phyloP scores from a whole-genome alignment of 805 yeast species.

The Yamadazyma philogaea region DNA sequence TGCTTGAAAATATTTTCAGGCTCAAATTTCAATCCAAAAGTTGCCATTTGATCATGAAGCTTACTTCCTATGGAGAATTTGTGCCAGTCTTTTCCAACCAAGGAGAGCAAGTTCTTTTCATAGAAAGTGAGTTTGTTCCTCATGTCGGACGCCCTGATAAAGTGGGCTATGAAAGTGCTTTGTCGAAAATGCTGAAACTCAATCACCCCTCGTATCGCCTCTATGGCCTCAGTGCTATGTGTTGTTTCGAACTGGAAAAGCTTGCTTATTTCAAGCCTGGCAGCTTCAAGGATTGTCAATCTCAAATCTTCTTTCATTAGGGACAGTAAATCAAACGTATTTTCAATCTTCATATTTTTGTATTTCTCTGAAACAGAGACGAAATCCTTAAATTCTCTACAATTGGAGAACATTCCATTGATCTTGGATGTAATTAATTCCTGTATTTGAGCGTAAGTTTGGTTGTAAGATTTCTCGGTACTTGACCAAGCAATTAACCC shows the following conservation, averaged over 20 bases:
- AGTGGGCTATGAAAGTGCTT: not conserved
- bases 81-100: conserved; percentile 34
- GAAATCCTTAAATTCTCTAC: conserved; percentile 28
- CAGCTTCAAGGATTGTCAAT: conserved; percentile 27
- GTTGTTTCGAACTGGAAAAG: conserved; percentile 16
- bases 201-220: conserved; percentile 1
- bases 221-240: not conserved
- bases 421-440: conserved; percentile 20
- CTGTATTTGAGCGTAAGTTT: conserved; percentile 21
- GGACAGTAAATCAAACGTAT: conserved; percentile 17
- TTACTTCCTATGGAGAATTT: conserved; percentile 52
- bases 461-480: conserved; percentile 25
- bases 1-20: conserved; percentile 35
- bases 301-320: conserved; percentile 37
- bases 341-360: conserved; percentile 14
- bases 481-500: conserved; percentile 29
- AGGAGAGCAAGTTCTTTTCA: conserved; percentile 15
- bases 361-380: conserved; percentile 24
- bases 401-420: conserved; percentile 24
- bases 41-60: conserved; percentile 48
- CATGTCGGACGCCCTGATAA: conserved; percentile 20
- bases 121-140: conserved; percentile 24
- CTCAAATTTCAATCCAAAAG: conserved; percentile 47
- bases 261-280: conserved; percentile 24
- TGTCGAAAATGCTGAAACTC: not conserved